phyloP scores from a whole-genome alignment of 768 basidiomycete genomes.

The Collybiopsis luxurians region DNA sequence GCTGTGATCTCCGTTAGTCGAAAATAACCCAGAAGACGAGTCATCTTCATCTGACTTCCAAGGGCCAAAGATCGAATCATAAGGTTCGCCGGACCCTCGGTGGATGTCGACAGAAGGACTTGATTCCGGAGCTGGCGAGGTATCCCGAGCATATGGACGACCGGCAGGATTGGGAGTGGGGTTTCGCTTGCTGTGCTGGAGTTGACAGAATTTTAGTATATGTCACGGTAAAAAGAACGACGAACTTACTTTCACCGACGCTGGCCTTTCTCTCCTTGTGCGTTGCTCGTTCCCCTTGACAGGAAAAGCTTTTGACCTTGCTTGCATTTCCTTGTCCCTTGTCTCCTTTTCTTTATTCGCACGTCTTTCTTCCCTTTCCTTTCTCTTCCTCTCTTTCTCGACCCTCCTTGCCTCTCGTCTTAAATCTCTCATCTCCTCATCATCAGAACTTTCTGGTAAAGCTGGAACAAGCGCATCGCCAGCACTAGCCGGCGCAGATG shows the following conservation, averaged over 20 bases:
- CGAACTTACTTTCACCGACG: background rate
- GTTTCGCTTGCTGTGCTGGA: background rate
- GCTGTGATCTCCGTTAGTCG: no score
- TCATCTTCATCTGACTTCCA: background rate
- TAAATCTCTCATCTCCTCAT: background rate
- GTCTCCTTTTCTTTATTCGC: background rate
- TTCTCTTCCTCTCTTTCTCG: background rate
- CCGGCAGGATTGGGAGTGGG: background rate
- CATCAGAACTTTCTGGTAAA: background rate
- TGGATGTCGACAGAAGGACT: background rate
- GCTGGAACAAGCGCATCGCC: background rate
- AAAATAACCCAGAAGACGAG: no score
- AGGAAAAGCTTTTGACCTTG: background rate
- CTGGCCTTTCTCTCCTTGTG: background rate
- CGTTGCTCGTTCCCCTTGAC: background rate
- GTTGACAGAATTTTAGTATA: no score
- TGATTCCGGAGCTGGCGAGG: background rate
- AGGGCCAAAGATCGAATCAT: background rate
- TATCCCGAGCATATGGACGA: background rate
- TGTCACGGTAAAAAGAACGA: no score
- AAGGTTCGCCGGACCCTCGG: background rate
- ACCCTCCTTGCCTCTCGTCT: background rate
- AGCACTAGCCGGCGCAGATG: background rate
- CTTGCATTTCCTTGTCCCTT: background rate
- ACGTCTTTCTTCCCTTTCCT: background rate